Percentiles rank a stretch among this genome's conserved stretches.
phyloP scores from a whole-genome alignment of 345 rosid genomes.

The Eutrema japonicum region DNA sequence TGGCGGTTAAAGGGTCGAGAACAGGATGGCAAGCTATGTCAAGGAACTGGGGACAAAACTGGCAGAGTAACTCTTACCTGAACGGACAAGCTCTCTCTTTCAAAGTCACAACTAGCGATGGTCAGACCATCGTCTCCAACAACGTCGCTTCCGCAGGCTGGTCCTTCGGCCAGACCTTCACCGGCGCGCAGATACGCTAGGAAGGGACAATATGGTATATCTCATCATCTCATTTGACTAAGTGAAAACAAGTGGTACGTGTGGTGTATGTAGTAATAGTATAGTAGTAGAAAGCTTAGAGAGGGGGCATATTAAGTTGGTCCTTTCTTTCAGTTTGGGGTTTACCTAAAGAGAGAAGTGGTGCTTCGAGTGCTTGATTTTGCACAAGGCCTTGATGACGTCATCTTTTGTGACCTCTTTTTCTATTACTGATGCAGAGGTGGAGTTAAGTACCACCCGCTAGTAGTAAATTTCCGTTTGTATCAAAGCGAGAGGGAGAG shows the following conservation, averaged over 20 bases:
- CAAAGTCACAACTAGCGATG: slow-evolving; percentile 77
- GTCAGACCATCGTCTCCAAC: slow-evolving; percentile 57
- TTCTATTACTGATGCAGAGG: slow-evolving; percentile 41
- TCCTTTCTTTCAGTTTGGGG: slow-evolving; percentile 28
- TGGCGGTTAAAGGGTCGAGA: slow-evolving; percentile 62
- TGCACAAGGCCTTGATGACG: slow-evolving; percentile 40
- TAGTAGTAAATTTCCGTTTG: slow-evolving; percentile 27
- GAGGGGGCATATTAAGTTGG: slow-evolving; percentile 31
- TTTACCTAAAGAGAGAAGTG: slow-evolving; percentile 26
- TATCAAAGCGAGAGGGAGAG: slow-evolving; percentile 33
- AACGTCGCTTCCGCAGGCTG: slow-evolving; percentile 70
- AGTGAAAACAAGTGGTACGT: slow-evolving; percentile 7
- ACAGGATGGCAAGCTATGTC: slow-evolving; percentile 84
- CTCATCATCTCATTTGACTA: slow-evolving; percentile 17
- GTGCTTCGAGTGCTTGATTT: slow-evolving; percentile 43
- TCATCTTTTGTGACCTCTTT: slow-evolving; percentile 34
- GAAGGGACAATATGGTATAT: background rate
- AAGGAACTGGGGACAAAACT: slow-evolving; percentile 87
- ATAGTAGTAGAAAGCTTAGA: slow-evolving; percentile 10
- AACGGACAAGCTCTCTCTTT: slow-evolving; percentile 79
- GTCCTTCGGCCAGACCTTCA: slow-evolving; percentile 83
- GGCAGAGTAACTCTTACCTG: slow-evolving; percentile 74
- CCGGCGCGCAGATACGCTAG: slow-evolving; percentile 60
- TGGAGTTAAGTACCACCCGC: slow-evolving; percentile 50
- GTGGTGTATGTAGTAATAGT: background rate